Conservation (phyloP, 2,329 filamentous ascomycete species). For the Hypomyces rosellus region DNA sequence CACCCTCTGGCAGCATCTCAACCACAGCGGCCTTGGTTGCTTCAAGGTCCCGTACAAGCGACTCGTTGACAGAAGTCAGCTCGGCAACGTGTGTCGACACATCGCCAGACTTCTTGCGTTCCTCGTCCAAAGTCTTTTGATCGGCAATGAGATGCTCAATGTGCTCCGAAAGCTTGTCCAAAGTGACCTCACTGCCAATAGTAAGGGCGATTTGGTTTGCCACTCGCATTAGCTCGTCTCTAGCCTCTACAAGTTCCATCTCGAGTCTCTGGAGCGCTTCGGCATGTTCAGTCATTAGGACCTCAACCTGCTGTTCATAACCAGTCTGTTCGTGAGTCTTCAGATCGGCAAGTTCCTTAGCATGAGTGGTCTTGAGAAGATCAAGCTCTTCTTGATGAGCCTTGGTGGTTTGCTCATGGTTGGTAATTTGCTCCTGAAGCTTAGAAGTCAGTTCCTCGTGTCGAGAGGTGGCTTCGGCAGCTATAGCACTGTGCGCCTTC, state of each 20-base stretch:
- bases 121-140: slow-evolving; percentile 52
- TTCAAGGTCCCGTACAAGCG: slow-evolving; percentile 56
- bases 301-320: slow-evolving; percentile 50
- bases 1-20: slow-evolving; percentile 41
- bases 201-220: slow-evolving; percentile 57
- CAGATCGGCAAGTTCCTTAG: slow-evolving; percentile 43
- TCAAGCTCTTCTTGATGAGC: slow-evolving; percentile 46
- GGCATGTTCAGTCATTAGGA: slow-evolving; percentile 56
- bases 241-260: slow-evolving; percentile 57
- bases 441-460: slow-evolving; percentile 44
- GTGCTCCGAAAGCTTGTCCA: slow-evolving; percentile 60
- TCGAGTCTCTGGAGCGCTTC: slow-evolving; percentile 51
- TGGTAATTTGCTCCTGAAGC: slow-evolving; percentile 53
- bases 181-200: slow-evolving; percentile 55
- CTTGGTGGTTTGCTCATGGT: slow-evolving; percentile 54
- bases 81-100: slow-evolving; percentile 51
- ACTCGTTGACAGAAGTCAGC: slow-evolving; percentile 52
- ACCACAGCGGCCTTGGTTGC: slow-evolving; percentile 49
- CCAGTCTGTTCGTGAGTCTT: slow-evolving; percentile 45
- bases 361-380: slow-evolving; percentile 43
- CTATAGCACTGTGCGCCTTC: slow-evolving; percentile 48
- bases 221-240: slow-evolving; percentile 58
- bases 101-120: slow-evolving; percentile 53
- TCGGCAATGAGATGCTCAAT: slow-evolving; percentile 52
- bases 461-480: slow-evolving; percentile 36